Conservation (phyloP, 768 basidiomycete genomes). For the Suillus spraguei region DNA sequence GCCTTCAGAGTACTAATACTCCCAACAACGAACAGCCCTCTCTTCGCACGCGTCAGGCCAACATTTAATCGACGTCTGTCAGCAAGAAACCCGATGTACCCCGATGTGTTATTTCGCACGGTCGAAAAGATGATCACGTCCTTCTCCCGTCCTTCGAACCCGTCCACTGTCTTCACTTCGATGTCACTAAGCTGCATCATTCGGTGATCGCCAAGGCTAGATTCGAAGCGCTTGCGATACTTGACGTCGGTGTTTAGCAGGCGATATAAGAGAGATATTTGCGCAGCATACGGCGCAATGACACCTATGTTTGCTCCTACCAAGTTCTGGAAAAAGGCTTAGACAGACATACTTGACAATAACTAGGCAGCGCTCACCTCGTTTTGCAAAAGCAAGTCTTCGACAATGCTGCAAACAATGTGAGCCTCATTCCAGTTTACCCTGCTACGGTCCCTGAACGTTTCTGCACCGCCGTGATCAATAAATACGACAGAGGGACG, state of each 20-base stretch:
- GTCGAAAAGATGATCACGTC: conserved; percentile 92
- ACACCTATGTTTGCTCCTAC: conserved; percentile 82
- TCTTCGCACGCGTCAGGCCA: conserved; percentile 84
- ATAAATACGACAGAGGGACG: conserved; percentile 76
- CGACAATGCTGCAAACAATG: conserved; percentile 77
- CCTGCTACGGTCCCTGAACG: conserved; percentile 66
- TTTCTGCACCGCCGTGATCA: conserved; percentile 76
- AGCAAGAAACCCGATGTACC: conserved; percentile 86
- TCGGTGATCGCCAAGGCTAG: conserved; percentile 65
- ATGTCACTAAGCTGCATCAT: conserved; percentile 65
- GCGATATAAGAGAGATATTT: conserved; percentile 75
- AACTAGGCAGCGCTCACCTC: conserved; percentile 48
- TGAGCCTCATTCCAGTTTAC: conserved; percentile 79
- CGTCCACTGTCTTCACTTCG: conserved; percentile 93
- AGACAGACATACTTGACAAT: conserved; percentile 1
- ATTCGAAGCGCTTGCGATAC: conserved; percentile 54
- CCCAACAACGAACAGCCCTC: conserved; percentile 83
- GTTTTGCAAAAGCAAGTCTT: conserved; percentile 79
- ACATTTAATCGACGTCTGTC: conserved; percentile 88
- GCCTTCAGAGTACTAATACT: conserved; percentile 64
- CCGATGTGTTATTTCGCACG: conserved; percentile 77
- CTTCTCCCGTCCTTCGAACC: conserved; percentile 94
- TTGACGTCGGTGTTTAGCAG: conserved; percentile 59
- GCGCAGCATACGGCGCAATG: conserved; percentile 90
- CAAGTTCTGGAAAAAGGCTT: conserved; percentile 43